Evolutionary conservation across 2,329 filamentous ascomycete species (phyloP).

Genomic region (Sordariomycetes sp.): DNA sequence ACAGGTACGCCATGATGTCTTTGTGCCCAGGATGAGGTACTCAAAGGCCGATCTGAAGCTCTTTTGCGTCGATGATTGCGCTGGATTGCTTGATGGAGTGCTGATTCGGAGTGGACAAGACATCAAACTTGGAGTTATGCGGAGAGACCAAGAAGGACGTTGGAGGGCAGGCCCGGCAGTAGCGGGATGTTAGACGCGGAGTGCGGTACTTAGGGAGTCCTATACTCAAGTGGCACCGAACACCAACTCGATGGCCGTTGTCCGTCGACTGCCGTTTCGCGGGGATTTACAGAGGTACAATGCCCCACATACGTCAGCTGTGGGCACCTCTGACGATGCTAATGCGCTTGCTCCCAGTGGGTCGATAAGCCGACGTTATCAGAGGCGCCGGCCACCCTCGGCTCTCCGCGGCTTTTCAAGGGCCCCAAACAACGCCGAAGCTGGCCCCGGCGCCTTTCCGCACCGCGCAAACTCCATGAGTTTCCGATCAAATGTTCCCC

Average conservation of each 20-base stretch:
- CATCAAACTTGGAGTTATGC: neutral
- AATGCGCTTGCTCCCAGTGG: neutral
- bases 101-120: neutral
- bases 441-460: conserved; percentile 1
- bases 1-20: conserved; percentile 29
- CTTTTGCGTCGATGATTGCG: neutral
- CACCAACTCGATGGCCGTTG: neutral
- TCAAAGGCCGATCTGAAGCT: neutral
- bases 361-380: conserved; percentile 2
- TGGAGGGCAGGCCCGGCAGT: neutral
- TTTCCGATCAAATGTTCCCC: conserved; percentile 1
- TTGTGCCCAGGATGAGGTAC: neutral
- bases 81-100: neutral
- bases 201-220: neutral
- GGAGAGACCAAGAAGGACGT: neutral
- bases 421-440: neutral
- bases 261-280: neutral
- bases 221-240: neutral
- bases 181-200: neutral
- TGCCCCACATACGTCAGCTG: neutral
- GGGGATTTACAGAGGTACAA: neutral
- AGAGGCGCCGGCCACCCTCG: conserved; percentile 23
- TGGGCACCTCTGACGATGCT: neutral
- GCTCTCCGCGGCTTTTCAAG: conserved; percentile 23
- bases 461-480: neutral